Percentiles rank a stretch among this genome's conserved stretches.
Conservation (phyloP, 2,329 filamentous ascomycete species). For the Ascochyta clinopodiicola region DNA sequence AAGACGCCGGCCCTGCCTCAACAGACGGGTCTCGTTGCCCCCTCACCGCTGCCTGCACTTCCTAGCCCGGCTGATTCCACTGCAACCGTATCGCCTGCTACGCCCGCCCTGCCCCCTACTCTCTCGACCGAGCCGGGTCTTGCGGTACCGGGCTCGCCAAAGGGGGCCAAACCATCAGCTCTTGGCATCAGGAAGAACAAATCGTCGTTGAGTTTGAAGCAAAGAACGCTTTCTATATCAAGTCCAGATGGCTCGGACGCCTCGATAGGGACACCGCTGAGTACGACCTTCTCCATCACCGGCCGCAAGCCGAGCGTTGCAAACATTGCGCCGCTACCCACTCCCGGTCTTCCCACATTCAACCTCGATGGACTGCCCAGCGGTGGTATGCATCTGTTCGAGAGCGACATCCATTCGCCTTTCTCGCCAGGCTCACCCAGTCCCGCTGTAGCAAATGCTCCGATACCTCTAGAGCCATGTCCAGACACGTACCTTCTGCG, state of each 20-base stretch:
- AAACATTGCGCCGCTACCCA: constrained; percentile 71
- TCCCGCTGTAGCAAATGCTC: constrained; percentile 67
- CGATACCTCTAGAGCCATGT: constrained; percentile 85
- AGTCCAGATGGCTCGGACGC: constrained; percentile 67
- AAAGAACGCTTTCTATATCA: constrained; percentile 73
- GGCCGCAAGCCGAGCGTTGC: constrained; percentile 57
- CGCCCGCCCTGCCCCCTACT: constrained; percentile 46
- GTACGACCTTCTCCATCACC: constrained; percentile 66
- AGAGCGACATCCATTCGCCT: constrained; percentile 77
- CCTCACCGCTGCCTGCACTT: constrained; percentile 43
- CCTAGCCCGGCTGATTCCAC: constrained; percentile 51
- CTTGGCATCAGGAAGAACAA: constrained; percentile 57
- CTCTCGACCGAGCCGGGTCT: constrained; percentile 54
- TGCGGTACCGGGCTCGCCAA: constrained; percentile 42
- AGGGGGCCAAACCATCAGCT: constrained; percentile 38
- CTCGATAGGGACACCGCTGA: constrained; percentile 77
- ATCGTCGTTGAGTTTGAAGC: constrained; percentile 69
- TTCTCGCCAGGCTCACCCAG: constrained; percentile 70
- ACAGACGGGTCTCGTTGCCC: constrained; percentile 34
- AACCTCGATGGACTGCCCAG: constrained; percentile 63
- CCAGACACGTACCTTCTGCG: constrained; percentile 87
- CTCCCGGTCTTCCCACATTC: constrained; percentile 70
- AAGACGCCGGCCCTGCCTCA: constrained; percentile 42
- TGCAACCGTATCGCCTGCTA: constrained; percentile 50
- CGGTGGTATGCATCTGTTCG: constrained; percentile 81